Percentiles rank a stretch among this genome's conserved stretches.
Evolutionary conservation across 2,329 filamentous ascomycete species (phyloP).

Genomic region (Colletotrichum zoysiae): DNA sequence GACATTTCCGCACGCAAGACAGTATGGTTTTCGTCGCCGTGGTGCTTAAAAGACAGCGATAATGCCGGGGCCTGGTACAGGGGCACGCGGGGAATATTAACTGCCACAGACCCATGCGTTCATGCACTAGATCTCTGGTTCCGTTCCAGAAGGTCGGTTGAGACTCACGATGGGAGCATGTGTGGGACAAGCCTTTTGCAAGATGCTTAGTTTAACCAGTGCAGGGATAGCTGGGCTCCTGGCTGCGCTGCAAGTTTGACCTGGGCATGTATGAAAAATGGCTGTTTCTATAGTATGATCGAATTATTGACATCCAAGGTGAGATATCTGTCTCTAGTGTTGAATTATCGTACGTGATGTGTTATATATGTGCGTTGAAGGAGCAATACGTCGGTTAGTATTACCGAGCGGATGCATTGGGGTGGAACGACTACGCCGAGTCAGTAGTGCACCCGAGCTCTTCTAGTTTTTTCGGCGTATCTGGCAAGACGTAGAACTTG

Average conservation of each 20-base stretch:
- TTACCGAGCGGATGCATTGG: not conserved
- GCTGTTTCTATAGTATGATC: not conserved
- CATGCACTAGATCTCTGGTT: not conserved
- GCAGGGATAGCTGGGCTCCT: not conserved
- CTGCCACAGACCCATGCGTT: not conserved
- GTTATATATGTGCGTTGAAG: not conserved
- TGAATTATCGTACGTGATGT: not conserved
- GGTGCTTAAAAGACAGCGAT: not conserved
- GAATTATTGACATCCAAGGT: not conserved
- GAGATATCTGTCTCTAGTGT: not conserved
- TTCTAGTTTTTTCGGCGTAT: not conserved
- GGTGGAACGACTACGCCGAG: not conserved
- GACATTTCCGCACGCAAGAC: not conserved
- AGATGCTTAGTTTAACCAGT: not conserved
- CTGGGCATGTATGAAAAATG: not conserved
- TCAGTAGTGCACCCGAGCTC: not conserved
- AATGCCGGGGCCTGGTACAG: not conserved
- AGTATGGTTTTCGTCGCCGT: not conserved
- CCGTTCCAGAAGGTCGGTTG: not conserved
- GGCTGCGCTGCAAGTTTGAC: not conserved
- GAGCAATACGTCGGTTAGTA: not conserved
- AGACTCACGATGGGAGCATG: not conserved
- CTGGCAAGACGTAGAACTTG: not conserved
- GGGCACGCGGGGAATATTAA: not conserved
- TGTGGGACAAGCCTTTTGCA: not conserved